Evolutionary conservation across 164 flowering plant species (phyloP), one percentile per base, ranked within the genome.

Genomic region (Piper longum): DNA sequence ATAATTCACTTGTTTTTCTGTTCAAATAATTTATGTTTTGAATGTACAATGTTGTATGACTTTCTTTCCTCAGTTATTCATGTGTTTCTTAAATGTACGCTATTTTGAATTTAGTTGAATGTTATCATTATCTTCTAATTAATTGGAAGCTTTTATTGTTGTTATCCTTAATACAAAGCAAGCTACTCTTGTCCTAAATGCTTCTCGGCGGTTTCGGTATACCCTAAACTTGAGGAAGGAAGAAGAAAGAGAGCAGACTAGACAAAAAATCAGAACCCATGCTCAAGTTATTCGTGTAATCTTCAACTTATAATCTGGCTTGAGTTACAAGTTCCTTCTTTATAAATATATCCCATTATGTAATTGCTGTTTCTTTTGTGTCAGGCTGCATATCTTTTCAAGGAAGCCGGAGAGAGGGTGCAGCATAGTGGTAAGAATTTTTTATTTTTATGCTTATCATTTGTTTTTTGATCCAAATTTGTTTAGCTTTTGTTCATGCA

Each of bases 151-250:
- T 26, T 0, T 26, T 26, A 26, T 26, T 26, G 36, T 26, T 26
- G 36, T 26, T 26, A 26, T 26, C 36, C 36, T 26, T 26, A 26
- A 26, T 26, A 26, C 36, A 26, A 26, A 91, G 99, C 91, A 87
- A 88, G 99, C 99, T 4, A 97, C 99, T 5, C 88, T 93, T 67
- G 99, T 90, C 62, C 76, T 93, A 18, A 93, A 93, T 88, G 99
- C 99, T 69, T 90, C 97, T 62, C 86, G 99, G 6, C 82, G 99
- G 70, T 93, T 93, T 69, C 86, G 99, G 1, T 93, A 93, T 71
- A 93, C 98, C 12, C 72, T 93, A 80, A 96, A 93, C 79, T 71
- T 93, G 77, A 88, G 83, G 71, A 90, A 72, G 76, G 86, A 84
- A 78, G 89, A 84, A 75, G 97, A 90, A 67, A 85, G 77, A 77